A percentile compares a stretch with the other conserved stretches of the same genome.
Conservation (phyloP, 306 rosid species). For the Dalbergia cochinchinensis region DNA sequence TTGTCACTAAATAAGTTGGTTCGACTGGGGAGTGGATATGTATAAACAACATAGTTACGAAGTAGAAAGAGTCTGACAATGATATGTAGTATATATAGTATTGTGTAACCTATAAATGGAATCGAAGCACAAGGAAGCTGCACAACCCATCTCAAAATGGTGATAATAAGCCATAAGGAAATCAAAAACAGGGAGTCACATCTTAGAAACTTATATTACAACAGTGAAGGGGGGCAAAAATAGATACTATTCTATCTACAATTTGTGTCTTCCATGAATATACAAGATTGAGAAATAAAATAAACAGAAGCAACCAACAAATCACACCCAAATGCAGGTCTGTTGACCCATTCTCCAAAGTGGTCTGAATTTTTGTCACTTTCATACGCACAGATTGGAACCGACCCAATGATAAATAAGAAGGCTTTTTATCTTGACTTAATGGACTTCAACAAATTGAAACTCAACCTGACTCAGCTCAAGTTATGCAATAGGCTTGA, state of each 20-base stretch:
- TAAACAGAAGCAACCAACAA: conserved; percentile 45
- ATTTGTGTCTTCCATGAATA: conserved; percentile 42
- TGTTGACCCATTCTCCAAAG: conserved; percentile 37
- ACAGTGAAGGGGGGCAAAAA: conserved; percentile 17
- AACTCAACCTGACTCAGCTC: conserved; percentile 46
- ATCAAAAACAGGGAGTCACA: conserved; percentile 21
- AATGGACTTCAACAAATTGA: conserved; percentile 46
- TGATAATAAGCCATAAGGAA: background rate
- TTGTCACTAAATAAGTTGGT: too few species aligned
- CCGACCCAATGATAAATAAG: conserved; percentile 44
- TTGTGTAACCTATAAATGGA: conserved; percentile 12
- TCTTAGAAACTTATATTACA: conserved; percentile 36
- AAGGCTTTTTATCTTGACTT: conserved; percentile 40
- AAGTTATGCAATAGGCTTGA: conserved; percentile 36
- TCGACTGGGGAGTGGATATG: too few species aligned
- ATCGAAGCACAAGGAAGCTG: conserved; percentile 18
- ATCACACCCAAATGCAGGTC: conserved; percentile 49
- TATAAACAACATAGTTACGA: background rate
- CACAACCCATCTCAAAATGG: conserved; percentile 31
- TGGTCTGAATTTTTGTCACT: conserved; percentile 26
- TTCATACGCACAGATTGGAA: conserved; percentile 45
- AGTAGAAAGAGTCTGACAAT: conserved; percentile 2
- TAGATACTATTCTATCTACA: conserved; percentile 48
- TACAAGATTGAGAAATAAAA: conserved; percentile 44
- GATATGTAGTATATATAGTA: background rate